phyloP scores from a whole-genome alignment of 1,284 basidiomycete genomes.

The Ganoderma sinense region DNA sequence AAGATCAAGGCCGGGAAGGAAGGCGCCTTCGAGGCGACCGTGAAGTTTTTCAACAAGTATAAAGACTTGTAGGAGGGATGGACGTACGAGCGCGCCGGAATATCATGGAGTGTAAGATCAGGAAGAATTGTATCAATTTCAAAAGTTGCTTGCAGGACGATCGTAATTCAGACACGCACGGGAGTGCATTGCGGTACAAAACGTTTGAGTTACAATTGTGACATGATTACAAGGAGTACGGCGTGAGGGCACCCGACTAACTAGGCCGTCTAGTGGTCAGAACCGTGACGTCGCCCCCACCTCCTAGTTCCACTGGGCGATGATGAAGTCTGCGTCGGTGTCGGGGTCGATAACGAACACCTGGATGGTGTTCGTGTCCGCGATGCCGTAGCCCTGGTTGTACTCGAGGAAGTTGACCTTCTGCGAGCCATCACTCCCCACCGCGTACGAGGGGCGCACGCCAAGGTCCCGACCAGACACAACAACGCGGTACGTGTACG shows the following conservation, averaged over 20 bases:
- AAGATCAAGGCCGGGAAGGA: conserved; percentile 43
- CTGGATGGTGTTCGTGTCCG: conserved; percentile 17
- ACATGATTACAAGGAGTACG: background rate
- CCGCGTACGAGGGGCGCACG: conserved; percentile 14
- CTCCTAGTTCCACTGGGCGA: conserved; percentile 25
- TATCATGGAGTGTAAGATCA: background rate
- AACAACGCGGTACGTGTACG: conserved; percentile 32
- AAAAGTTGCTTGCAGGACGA: background rate
- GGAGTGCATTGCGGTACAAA: background rate
- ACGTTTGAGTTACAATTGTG: background rate
- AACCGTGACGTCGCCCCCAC: background rate
- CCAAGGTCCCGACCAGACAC: conserved; percentile 28
- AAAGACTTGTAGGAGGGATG: background rate
- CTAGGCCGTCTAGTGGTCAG: background rate
- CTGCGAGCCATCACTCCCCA: conserved; percentile 31
- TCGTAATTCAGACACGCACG: background rate
- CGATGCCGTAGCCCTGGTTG: conserved; percentile 29
- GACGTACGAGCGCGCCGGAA: background rate
- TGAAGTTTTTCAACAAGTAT: conserved; percentile 45
- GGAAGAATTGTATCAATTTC: background rate
- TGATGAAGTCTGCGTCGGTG: conserved; percentile 20
- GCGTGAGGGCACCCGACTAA: background rate
- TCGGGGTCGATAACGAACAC: conserved; percentile 32
- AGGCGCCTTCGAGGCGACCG: conserved; percentile 47
- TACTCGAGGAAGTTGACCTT: conserved; percentile 34